Evolutionary conservation across 1,139 yeast genomes (phyloP).

Genomic region (Diutina scorzettiae): DNA sequence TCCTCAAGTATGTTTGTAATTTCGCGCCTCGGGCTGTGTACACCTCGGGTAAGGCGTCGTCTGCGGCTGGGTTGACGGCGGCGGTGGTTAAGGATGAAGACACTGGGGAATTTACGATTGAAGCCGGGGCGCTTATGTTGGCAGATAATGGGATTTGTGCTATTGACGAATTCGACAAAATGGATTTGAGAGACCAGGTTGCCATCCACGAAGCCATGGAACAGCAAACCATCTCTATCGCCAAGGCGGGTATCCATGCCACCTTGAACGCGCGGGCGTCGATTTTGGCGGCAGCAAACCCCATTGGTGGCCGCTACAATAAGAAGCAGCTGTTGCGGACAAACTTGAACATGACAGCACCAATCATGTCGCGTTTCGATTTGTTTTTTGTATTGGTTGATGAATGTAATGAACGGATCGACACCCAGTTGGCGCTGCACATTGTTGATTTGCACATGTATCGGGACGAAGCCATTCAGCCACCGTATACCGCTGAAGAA

Average conservation of each 20-base stretch:
- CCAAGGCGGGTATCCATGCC: constrained; percentile 97
- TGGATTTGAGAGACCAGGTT: constrained; percentile 93
- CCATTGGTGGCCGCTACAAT: constrained; percentile 90
- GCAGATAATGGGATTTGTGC: constrained; percentile 99
- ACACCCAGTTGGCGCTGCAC: constrained; percentile 81
- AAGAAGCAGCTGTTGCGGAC: constrained; percentile 75
- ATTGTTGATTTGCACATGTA: constrained; percentile 89
- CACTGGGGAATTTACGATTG: constrained; percentile 93
- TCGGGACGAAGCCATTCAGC: constrained; percentile 80
- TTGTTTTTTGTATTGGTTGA: constrained; percentile 88
- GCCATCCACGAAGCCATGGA: constrained; percentile 99
- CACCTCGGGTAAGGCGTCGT: constrained; percentile 96
- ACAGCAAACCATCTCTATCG: constrained; percentile 95
- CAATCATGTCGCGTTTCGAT: constrained; percentile 97
- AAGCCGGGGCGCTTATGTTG: constrained; percentile 97
- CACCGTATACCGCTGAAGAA: constrained; percentile 87
- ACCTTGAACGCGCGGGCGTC: constrained; percentile 94
- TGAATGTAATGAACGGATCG: constrained; percentile 87
- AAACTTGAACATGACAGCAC: constrained; percentile 95
- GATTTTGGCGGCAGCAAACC: constrained; percentile 95
- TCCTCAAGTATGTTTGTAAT: constrained; percentile 82
- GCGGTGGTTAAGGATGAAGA: constrained; percentile 97
- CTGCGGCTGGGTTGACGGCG: constrained; percentile 98
- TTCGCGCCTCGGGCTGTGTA: constrained; percentile 92
- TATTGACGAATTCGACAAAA: constrained; percentile 95